Conservation (phyloP, 768 basidiomycete species). For the Tricholomella constricta region DNA sequence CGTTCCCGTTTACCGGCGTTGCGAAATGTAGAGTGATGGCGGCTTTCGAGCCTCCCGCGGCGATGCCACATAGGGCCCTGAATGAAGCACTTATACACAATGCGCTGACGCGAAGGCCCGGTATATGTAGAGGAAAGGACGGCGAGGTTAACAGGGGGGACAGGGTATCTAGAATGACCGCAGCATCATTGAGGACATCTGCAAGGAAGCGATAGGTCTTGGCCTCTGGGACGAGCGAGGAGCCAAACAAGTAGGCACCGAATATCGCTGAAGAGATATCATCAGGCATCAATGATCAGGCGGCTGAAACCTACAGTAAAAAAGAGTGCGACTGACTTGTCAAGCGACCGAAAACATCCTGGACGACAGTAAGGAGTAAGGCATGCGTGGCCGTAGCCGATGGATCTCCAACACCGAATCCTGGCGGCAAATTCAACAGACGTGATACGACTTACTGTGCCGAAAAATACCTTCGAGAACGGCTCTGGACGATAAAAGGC, state of each 20-base stretch:
- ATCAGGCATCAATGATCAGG: not conserved
- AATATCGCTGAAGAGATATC: slow-evolving; percentile 51
- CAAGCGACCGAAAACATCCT: slow-evolving; percentile 63
- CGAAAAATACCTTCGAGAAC: slow-evolving; percentile 57
- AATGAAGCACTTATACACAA: slow-evolving; percentile 62
- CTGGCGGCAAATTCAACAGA: slow-evolving; percentile 28
- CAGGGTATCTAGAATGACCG: slow-evolving; percentile 59
- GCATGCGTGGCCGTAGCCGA: slow-evolving; percentile 68
- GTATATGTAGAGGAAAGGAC: slow-evolving; percentile 34
- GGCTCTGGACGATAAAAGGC: slow-evolving; percentile 65
- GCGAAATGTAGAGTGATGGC: slow-evolving; percentile 70
- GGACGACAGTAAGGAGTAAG: slow-evolving; percentile 62
- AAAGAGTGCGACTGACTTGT: slow-evolving; percentile 48
- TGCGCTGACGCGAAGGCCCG: slow-evolving; percentile 44
- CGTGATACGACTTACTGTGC: not conserved
- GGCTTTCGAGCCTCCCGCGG: slow-evolving; percentile 69
- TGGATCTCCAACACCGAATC: slow-evolving; percentile 71
- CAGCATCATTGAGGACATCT: slow-evolving; percentile 64
- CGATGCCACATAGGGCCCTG: slow-evolving; percentile 61
- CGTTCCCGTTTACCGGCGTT: slow-evolving; percentile 47
- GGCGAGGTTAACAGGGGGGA: slow-evolving; percentile 53
- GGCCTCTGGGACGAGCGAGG: slow-evolving; percentile 67
- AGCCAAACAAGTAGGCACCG: slow-evolving; percentile 62
- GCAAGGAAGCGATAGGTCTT: slow-evolving; percentile 70
- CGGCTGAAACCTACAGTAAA: not conserved